Evolutionary conservation across 257 asterid species (phyloP).

Genomic region (Salvia rosmarinus): DNA sequence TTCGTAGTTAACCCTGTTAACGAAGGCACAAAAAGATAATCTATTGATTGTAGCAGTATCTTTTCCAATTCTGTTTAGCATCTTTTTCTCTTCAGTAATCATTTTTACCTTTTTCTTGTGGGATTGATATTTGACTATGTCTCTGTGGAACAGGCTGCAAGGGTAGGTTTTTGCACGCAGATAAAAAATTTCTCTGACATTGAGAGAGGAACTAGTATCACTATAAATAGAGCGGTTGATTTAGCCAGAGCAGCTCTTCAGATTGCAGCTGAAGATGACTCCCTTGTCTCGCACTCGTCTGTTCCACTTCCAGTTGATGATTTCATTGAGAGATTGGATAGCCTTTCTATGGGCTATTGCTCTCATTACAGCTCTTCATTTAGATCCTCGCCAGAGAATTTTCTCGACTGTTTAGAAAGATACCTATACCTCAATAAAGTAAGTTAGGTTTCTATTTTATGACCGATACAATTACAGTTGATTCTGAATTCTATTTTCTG

Average conservation of each 20-base stretch:
- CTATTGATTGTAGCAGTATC: neutral
- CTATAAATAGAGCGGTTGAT: slow-evolving; percentile 60
- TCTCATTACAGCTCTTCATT: slow-evolving; percentile 66
- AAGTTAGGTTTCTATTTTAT: slow-evolving; percentile 34
- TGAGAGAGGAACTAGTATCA: slow-evolving; percentile 75
- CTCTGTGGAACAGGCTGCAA: slow-evolving; percentile 60
- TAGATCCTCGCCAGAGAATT: slow-evolving; percentile 61
- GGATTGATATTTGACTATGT: slow-evolving; percentile 22
- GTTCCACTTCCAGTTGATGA: slow-evolving; percentile 90
- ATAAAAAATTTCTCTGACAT: slow-evolving; percentile 52
- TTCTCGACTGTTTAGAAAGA: slow-evolving; percentile 64
- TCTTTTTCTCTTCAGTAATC: slow-evolving; percentile 4
- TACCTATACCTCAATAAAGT: slow-evolving; percentile 71
- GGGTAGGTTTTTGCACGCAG: slow-evolving; percentile 63
- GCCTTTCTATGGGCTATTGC: slow-evolving; percentile 73
- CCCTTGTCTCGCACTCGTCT: slow-evolving; percentile 79
- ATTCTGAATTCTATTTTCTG: slow-evolving; percentile 19
- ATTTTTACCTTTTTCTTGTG: slow-evolving; percentile 15
- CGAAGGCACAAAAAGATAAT: slow-evolving; percentile 1
- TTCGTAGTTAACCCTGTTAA: slow-evolving; percentile 10
- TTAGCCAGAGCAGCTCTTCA: slow-evolving; percentile 72
- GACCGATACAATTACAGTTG: slow-evolving; percentile 11
- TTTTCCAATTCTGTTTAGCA: neutral
- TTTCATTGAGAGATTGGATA: slow-evolving; percentile 65
- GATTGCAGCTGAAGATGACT: slow-evolving; percentile 85